These are phyloP conservation scores for Anisogramma anomala DNA, from an alignment of 2,329 filamentous ascomycete species.

Conservation along the genomic window DNA sequence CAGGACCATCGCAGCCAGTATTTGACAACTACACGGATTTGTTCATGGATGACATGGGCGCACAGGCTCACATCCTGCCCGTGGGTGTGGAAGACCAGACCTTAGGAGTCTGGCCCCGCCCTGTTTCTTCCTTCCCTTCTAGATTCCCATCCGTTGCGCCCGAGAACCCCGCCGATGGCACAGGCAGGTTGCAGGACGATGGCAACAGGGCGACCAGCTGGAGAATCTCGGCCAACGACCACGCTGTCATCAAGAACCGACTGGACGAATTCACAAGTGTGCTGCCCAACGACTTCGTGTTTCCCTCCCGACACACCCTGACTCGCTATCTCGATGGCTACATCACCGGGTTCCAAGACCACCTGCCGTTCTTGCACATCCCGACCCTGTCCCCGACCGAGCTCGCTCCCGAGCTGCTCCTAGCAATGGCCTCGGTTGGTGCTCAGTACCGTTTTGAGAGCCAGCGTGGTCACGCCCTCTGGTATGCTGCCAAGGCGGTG, in stretches of 20 bases:
- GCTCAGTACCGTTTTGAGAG: slow-evolving; percentile 55
- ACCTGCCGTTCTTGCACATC: slow-evolving; percentile 53
- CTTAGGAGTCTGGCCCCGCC: slow-evolving; percentile 37
- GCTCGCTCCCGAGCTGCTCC: slow-evolving; percentile 55
- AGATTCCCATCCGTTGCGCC: slow-evolving; percentile 43
- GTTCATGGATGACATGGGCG: slow-evolving; percentile 46
- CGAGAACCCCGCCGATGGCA: slow-evolving; percentile 30
- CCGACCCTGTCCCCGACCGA: slow-evolving; percentile 52
- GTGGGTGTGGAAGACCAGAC: slow-evolving; percentile 32
- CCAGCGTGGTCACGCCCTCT: slow-evolving; percentile 46
- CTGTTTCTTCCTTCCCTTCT: slow-evolving; percentile 41
- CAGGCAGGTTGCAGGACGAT: slow-evolving; percentile 30
- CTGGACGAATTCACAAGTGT: slow-evolving; percentile 50
- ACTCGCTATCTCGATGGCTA: slow-evolving; percentile 61
- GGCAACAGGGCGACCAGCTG: slow-evolving; percentile 27
- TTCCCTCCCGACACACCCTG: slow-evolving; percentile 58
- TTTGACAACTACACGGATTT: slow-evolving; percentile 45
- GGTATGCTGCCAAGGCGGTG: slow-evolving; percentile 49
- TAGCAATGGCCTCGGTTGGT: slow-evolving; percentile 57
- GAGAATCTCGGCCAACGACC: slow-evolving; percentile 42
- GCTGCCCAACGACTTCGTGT: slow-evolving; percentile 50
- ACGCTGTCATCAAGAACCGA: slow-evolving; percentile 44
- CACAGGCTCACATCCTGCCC: slow-evolving; percentile 43
- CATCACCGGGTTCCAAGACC: slow-evolving; percentile 51
- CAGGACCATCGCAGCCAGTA: slow-evolving; percentile 21